phyloP scores from a whole-genome alignment of 1,139 yeast genomes.

The Kluyveromyces marxianus region DNA sequence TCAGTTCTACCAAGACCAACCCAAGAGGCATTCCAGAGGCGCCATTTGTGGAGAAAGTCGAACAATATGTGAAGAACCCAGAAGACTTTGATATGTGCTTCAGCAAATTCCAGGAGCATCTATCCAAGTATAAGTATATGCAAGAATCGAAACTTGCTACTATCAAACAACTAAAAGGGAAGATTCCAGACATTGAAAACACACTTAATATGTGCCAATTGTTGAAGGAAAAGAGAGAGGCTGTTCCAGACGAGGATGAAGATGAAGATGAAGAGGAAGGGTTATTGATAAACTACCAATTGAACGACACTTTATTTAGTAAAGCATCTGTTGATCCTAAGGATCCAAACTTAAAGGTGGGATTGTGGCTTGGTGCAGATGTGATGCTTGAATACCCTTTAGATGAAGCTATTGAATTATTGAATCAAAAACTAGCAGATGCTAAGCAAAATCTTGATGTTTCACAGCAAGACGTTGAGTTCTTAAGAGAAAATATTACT shows the following conservation, averaged over 20 bases:
- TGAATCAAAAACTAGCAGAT: slow-evolving; percentile 53
- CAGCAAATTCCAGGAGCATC: slow-evolving; percentile 67
- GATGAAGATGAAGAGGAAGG: slow-evolving; percentile 36
- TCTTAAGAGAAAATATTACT: slow-evolving; percentile 84
- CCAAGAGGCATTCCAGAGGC: slow-evolving; percentile 97
- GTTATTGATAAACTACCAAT: slow-evolving; percentile 71
- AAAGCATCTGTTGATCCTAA: slow-evolving; percentile 62
- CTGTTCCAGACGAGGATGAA: slow-evolving; percentile 35
- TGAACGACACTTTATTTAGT: slow-evolving; percentile 87
- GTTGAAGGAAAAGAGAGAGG: slow-evolving; percentile 39
- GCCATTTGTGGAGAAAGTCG: slow-evolving; percentile 84
- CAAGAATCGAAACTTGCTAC: slow-evolving; percentile 71
- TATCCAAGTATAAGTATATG: slow-evolving; percentile 80
- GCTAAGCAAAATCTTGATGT: slow-evolving; percentile 53
- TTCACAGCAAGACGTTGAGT: slow-evolving; percentile 81
- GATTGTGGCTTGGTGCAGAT: slow-evolving; percentile 94
- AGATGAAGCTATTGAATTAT: slow-evolving; percentile 72
- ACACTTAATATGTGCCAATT: slow-evolving; percentile 66
- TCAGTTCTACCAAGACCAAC: slow-evolving; percentile 40
- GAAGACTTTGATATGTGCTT: slow-evolving; percentile 67
- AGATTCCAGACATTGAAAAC: slow-evolving; percentile 86
- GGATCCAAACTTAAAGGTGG: slow-evolving; percentile 45
- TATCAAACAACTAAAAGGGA: slow-evolving; percentile 55
- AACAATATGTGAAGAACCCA: slow-evolving; percentile 56
- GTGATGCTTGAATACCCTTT: slow-evolving; percentile 94